Evolutionary conservation across 176 grass and related monocot genomes (phyloP).

Genomic region (Ensete ventricosum): DNA sequence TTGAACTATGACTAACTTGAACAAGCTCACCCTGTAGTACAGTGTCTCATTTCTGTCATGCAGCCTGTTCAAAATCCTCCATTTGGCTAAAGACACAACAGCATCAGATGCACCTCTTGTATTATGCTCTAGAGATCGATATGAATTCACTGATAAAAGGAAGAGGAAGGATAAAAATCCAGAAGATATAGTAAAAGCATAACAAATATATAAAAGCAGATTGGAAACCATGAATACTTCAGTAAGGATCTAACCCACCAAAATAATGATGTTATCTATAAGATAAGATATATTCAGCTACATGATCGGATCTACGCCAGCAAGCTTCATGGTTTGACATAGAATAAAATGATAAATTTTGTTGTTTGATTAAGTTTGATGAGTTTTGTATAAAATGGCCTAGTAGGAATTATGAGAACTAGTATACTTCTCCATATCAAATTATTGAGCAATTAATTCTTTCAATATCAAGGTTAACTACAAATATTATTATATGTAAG

Average conservation of each 20-base stretch:
- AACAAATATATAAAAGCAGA: neutral
- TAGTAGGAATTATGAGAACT: too few relatives aligned
- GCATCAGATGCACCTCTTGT: conserved; percentile 50
- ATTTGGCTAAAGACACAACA: conserved; percentile 72
- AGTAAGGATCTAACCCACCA: neutral
- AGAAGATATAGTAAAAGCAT: neutral
- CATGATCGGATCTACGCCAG: too few relatives aligned
- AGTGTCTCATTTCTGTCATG: conserved; percentile 94
- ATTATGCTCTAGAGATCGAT: conserved; percentile 78
- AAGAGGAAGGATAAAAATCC: neutral
- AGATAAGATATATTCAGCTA: too few relatives aligned
- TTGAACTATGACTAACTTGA: neutral
- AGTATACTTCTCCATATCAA: too few relatives aligned
- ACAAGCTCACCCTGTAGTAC: conserved; percentile 80
- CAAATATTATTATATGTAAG: too few relatives aligned
- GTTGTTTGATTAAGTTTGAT: too few relatives aligned
- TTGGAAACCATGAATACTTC: neutral
- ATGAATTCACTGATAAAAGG: conserved; percentile 58
- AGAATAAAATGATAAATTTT: too few relatives aligned
- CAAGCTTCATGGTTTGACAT: too few relatives aligned
- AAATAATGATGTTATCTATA: neutral
- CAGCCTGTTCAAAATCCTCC: conserved; percentile 95
- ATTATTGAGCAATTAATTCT: too few relatives aligned
- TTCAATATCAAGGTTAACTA: too few relatives aligned
- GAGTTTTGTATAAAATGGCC: too few relatives aligned